Evolutionary conservation across 163 green algal species (phyloP).

Genomic region (Coccomyxa subellipsoidea): DNA sequence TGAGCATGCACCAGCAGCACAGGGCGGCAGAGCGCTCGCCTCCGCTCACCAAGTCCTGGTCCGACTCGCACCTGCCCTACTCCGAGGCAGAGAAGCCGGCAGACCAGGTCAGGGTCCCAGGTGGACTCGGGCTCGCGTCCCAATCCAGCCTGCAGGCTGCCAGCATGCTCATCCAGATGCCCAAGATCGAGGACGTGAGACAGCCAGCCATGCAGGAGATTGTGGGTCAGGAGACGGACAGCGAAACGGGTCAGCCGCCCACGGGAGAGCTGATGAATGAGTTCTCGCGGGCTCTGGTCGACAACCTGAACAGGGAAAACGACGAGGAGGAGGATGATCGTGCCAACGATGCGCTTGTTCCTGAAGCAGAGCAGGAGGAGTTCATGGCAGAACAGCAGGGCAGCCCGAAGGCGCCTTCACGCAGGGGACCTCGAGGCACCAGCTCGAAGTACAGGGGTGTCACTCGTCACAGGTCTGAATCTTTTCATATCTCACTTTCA

Average conservation of each 20-base stretch:
- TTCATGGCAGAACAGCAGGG: not conserved
- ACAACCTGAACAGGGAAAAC: slow-evolving; percentile 9
- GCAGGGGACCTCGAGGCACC: not conserved
- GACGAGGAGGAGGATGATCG: not conserved
- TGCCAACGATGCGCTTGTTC: not conserved
- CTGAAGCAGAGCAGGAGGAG: not conserved
- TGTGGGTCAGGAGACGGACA: not conserved
- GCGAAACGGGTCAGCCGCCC: not conserved
- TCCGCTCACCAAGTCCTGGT: not conserved
- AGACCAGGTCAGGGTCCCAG: not conserved
- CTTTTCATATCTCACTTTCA: not conserved
- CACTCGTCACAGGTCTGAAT: slow-evolving; percentile 33
- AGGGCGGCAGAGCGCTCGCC: not conserved
- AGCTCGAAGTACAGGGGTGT: slow-evolving; percentile 29
- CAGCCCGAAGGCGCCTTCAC: not conserved
- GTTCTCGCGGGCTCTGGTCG: slow-evolving; percentile 1
- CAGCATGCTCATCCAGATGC: not conserved
- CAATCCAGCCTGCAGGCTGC: not conserved
- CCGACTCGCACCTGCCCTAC: not conserved
- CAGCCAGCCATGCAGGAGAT: not conserved
- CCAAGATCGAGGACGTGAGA: slow-evolving; percentile 1
- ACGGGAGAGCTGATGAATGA: not conserved
- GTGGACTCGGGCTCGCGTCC: not conserved
- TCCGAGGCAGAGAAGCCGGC: not conserved
- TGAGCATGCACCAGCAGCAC: not conserved